Percentiles rank a stretch among this genome's conserved stretches.
phyloP scores from a whole-genome alignment of 331 rosid genomes.

The Acacia concinna region DNA sequence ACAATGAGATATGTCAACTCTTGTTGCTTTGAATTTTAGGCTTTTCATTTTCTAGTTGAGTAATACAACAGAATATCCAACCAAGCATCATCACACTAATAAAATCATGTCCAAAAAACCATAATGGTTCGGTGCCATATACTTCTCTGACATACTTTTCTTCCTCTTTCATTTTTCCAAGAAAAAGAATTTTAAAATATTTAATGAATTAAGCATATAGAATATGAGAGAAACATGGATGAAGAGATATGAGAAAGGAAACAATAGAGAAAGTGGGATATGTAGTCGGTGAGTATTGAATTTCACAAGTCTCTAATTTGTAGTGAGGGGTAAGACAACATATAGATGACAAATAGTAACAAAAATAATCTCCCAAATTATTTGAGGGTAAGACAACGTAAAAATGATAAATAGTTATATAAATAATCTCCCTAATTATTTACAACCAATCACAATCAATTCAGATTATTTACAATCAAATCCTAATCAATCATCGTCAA shows the following conservation, averaged over 20 bases:
- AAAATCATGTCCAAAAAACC: neutral
- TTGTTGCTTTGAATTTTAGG: neutral
- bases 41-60: neutral
- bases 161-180: slow-evolving; percentile 10
- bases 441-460: neutral
- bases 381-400: neutral
- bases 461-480: neutral
- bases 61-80: slow-evolving; percentile 12
- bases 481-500: neutral
- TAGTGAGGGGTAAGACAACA: neutral
- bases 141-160: slow-evolving; percentile 24
- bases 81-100: slow-evolving; percentile 7
- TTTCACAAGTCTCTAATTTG: neutral
- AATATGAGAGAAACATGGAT: neutral
- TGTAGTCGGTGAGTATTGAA: neutral
- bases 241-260: neutral
- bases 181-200: slow-evolving; percentile 2
- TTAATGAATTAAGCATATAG: slow-evolving; percentile 3
- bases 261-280: neutral
- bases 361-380: neutral
- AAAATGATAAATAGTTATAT: neutral
- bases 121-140: neutral
- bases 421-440: neutral
- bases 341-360: neutral
- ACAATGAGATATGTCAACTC: slow-evolving; percentile 17